Percentiles rank a stretch among this genome's conserved stretches.
Conservation (phyloP, 331 rosid genomes). For the Rhamnella rubrinervis region DNA sequence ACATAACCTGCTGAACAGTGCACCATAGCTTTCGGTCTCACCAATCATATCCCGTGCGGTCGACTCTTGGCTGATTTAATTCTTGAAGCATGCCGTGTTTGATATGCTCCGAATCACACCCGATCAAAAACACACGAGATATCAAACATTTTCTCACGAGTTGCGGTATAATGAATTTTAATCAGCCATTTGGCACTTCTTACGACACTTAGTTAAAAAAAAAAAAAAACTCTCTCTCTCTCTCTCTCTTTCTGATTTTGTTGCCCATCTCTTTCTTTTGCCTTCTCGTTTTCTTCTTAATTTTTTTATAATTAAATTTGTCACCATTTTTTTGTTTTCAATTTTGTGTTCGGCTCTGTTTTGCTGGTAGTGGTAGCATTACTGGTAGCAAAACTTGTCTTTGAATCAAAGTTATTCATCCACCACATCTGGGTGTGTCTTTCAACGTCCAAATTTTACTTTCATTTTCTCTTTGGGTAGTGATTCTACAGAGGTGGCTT, state of each 20-base stretch:
- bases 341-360: conserved; percentile 1
- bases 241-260: conserved; percentile 14
- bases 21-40: too few relatives aligned
- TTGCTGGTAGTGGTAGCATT: conserved; percentile 10
- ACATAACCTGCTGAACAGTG: too few relatives aligned
- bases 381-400: conserved; percentile 45
- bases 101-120: background rate
- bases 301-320: background rate
- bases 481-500: conserved; percentile 21
- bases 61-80: background rate
- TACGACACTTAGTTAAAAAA: background rate
- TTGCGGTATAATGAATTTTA: background rate
- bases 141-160: conserved; percentile 3
- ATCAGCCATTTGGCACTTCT: background rate
- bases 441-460: conserved; percentile 25
- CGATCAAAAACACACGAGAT: background rate
- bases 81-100: background rate
- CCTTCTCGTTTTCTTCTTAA: background rate
- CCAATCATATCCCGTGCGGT: too few relatives aligned
- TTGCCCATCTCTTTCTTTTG: conserved; percentile 16
- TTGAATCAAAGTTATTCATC: conserved; percentile 64
- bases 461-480: conserved; percentile 14
- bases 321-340: background rate
- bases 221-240: background rate
- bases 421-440: conserved; percentile 32